phyloP scores from a whole-genome alignment of 148 eudicot genomes.

The Dysphania ambrosioides region DNA sequence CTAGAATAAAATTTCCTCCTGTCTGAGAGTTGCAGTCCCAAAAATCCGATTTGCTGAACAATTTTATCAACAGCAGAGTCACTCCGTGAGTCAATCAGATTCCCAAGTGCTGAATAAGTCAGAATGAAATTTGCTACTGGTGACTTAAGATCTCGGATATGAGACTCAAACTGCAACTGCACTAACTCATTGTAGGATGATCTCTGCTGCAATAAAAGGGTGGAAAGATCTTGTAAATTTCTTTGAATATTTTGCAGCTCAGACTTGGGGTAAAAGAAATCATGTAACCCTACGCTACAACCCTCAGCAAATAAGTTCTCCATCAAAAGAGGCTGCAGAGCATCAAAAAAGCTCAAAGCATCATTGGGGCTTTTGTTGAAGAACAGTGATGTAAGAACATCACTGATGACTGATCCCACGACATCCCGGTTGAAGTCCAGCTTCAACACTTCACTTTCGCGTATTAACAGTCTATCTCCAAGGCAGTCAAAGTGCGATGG shows the following conservation, averaged over 20 bases:
- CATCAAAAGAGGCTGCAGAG: conserved; percentile 82
- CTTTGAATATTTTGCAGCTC: conserved; percentile 38
- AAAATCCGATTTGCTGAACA: conserved; percentile 83
- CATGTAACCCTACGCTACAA: conserved; percentile 66
- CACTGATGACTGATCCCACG: conserved; percentile 53
- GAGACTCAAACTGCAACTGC: conserved; percentile 59
- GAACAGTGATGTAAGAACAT: conserved; percentile 57
- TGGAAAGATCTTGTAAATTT: conserved; percentile 47
- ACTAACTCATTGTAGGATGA: conserved; percentile 55
- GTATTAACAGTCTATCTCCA: conserved; percentile 51
- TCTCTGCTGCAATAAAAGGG: conserved; percentile 48
- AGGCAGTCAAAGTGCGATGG: conserved; percentile 57
- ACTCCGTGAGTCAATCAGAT: conserved; percentile 71
- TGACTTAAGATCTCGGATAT: conserved; percentile 41
- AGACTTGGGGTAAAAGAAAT: conserved; percentile 47
- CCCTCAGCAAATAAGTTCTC: conserved; percentile 70
- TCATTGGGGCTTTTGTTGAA: conserved; percentile 69
- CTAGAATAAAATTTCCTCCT: conserved; percentile 73
- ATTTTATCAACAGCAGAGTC: conserved; percentile 77
- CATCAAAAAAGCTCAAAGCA: conserved; percentile 60
- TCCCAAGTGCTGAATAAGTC: conserved; percentile 59
- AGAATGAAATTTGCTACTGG: conserved; percentile 54
- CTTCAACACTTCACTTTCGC: conserved; percentile 49
- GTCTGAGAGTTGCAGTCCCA: conserved; percentile 70
- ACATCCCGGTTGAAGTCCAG: conserved; percentile 56